These are phyloP conservation scores for Naematelia aurantialba DNA, from an alignment of 768 basidiomycete species.

Conservation along the genomic window DNA sequence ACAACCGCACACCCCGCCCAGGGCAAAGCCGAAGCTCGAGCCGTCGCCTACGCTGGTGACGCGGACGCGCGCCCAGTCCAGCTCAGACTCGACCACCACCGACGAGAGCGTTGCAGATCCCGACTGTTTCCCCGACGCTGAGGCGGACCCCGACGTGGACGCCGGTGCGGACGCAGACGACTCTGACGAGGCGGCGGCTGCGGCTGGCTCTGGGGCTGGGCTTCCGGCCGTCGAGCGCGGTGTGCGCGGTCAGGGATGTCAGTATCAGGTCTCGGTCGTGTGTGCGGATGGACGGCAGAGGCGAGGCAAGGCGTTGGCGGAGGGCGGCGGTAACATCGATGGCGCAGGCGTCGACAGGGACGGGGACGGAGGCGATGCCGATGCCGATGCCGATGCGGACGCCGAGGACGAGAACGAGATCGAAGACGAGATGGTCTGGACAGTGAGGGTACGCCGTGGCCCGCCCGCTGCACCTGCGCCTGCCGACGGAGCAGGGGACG, in stretches of 20 bases:
- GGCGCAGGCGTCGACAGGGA: no score
- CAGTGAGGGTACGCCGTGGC: background rate
- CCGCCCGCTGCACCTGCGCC: no score
- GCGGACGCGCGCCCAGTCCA: background rate
- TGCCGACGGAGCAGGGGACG: background rate
- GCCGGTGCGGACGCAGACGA: background rate
- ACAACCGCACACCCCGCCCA: background rate
- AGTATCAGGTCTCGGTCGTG: constrained; percentile 21
- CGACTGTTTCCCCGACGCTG: background rate
- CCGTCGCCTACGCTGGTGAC: background rate
- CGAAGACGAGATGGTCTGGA: background rate
- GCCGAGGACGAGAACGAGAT: no score
- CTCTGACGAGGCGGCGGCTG: background rate
- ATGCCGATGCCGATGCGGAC: constrained; percentile 3
- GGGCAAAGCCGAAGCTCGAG: background rate
- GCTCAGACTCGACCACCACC: background rate
- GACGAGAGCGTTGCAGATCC: background rate
- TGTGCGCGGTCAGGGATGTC: background rate
- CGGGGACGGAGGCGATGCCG: no score
- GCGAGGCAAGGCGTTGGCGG: no score
- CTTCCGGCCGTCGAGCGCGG: background rate
- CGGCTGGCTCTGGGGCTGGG: background rate
- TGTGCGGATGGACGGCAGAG: constrained; percentile 16
- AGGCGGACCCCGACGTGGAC: background rate
- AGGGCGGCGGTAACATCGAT: no score